Conservation (phyloP, 1,284 basidiomycete genomes). For the Apiotrichum mycotoxinovorans region DNA sequence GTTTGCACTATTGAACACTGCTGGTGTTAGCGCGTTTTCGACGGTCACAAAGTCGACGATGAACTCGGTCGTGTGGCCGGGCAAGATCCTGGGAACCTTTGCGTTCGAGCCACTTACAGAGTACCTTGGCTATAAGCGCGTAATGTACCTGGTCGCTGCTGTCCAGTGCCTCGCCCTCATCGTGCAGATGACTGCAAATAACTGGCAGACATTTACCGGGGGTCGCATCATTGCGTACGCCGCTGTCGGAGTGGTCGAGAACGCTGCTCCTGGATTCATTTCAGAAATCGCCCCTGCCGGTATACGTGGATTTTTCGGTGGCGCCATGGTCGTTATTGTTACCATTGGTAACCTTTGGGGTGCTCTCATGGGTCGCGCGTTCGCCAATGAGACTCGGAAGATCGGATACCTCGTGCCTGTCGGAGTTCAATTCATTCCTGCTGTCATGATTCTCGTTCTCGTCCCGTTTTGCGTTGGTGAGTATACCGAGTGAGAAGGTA, state of each 20-base stretch:
- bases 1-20: background rate
- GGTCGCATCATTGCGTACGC: conserved; percentile 25
- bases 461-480: conserved; percentile 5
- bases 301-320: conserved; percentile 6
- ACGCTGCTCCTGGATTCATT: conserved; percentile 19
- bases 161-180: background rate
- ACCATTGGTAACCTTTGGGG: conserved; percentile 14
- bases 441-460: conserved; percentile 16
- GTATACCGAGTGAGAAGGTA: too few species aligned
- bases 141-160: background rate
- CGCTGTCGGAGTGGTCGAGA: conserved; percentile 24
- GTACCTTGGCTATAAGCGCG: conserved; percentile 6
- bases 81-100: conserved; percentile 5
- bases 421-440: conserved; percentile 22
- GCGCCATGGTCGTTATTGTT: conserved; percentile 4
- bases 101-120: conserved; percentile 10
- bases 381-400: conserved; percentile 2
- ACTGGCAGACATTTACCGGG: conserved; percentile 15
- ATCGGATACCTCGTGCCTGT: conserved; percentile 12
- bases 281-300: conserved; percentile 13
- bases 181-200: conserved; percentile 14
- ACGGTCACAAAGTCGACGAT: conserved; percentile 7
- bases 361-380: conserved; percentile 10
- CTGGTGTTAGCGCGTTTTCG: background rate
- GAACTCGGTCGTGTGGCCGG: conserved; percentile 8